A percentile compares a stretch with the other conserved stretches of the same genome.
Conservation (phyloP, 331 rosid genomes). For the Cydonia oblonga region DNA sequence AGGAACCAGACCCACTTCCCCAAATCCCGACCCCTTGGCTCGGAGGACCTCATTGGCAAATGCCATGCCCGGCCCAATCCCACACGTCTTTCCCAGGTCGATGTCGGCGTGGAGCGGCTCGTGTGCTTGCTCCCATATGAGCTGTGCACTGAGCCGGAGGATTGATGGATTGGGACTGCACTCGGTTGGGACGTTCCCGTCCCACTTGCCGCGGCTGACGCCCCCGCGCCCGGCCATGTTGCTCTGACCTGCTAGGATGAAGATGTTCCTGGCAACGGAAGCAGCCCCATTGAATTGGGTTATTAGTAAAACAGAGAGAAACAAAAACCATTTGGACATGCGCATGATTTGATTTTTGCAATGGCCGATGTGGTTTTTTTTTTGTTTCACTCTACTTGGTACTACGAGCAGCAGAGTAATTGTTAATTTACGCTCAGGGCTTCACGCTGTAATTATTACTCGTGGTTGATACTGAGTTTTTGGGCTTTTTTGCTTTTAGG, state of each 20-base stretch:
- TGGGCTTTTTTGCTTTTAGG: too few species aligned
- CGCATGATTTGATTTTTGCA: too few species aligned
- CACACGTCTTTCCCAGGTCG: slow-evolving; percentile 36
- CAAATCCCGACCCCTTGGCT: neutral
- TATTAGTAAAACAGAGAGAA: neutral
- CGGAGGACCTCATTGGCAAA: slow-evolving; percentile 39
- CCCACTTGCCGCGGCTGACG: slow-evolving; percentile 22
- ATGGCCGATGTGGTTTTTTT: too few species aligned
- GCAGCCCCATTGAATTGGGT: neutral
- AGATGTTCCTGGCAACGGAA: slow-evolving; percentile 15
- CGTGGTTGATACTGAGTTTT: too few species aligned
- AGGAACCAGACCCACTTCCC: slow-evolving; percentile 45
- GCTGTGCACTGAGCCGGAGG: slow-evolving; percentile 14
- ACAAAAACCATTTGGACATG: neutral
- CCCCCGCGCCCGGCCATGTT: slow-evolving; percentile 82
- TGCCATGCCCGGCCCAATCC: slow-evolving; percentile 54
- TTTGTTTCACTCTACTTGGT: too few species aligned
- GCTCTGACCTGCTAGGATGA: slow-evolving; percentile 64
- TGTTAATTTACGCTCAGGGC: too few species aligned
- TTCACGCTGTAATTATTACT: too few species aligned
- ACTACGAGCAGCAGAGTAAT: too few species aligned
- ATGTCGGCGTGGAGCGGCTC: slow-evolving; percentile 62
- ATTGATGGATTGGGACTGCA: slow-evolving; percentile 26
- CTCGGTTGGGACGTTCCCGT: slow-evolving; percentile 23
- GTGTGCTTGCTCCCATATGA: slow-evolving; percentile 46